Evolutionary conservation across 176 grass and related monocot genomes (phyloP).

Genomic region (Paspalum notatum): DNA sequence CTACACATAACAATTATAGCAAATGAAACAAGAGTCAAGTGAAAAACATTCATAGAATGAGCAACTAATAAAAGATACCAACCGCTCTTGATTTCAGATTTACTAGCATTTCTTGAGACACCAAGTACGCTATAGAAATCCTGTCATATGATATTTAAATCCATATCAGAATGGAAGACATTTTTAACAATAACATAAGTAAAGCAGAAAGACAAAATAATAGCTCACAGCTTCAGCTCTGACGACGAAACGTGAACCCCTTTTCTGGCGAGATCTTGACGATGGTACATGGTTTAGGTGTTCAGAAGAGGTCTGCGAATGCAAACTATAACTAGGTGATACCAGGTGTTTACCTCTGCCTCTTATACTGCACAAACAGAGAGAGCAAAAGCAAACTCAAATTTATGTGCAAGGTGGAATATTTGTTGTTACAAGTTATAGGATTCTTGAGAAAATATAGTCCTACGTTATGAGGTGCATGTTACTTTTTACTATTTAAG

Average conservation of each 20-base stretch:
- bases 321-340: conserved; percentile 55
- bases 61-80: conserved; percentile 43
- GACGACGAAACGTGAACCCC: conserved; percentile 74
- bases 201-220: conserved; percentile 25
- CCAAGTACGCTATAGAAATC: conserved; percentile 94
- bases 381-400: conserved; percentile 10
- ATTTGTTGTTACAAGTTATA: conserved; percentile 11
- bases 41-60: background rate
- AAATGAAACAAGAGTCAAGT: background rate
- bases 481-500: background rate
- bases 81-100: conserved; percentile 99
- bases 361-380: conserved; percentile 54
- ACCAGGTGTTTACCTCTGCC: conserved; percentile 54
- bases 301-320: conserved; percentile 33
- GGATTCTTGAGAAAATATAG: background rate
- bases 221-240: conserved; percentile 83
- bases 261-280: conserved; percentile 47
- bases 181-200: conserved; percentile 3
- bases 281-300: conserved; percentile 53
- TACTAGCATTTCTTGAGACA: conserved; percentile 96
- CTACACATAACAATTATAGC: background rate
- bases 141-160: conserved; percentile 59
- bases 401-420: background rate
- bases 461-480: background rate
- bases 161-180: conserved; percentile 26